Conservation (phyloP, 176 grass and related monocot genomes). For the Ananas comosus region DNA sequence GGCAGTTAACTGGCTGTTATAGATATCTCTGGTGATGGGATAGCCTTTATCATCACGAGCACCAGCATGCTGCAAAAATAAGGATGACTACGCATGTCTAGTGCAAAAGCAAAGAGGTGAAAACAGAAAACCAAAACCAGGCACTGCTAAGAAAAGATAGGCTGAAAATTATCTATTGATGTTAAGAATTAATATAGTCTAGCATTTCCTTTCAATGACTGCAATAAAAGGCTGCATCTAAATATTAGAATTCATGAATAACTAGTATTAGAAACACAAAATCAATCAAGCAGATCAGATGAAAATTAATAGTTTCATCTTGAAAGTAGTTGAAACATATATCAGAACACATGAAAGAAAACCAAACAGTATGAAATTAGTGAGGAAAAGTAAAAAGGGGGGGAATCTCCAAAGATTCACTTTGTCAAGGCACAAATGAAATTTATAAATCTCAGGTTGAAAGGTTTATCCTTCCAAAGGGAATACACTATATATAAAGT, state of each 20-base stretch:
- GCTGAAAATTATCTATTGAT: neutral
- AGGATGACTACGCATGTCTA: neutral
- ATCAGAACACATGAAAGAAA: no score
- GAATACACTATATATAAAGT: no score
- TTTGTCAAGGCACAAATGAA: no score
- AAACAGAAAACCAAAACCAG: neutral
- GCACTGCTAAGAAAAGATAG: neutral
- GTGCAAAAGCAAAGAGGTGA: neutral
- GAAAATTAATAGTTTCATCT: neutral
- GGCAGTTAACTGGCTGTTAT: conserved; percentile 92
- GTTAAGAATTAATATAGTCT: neutral
- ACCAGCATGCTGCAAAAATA: conserved; percentile 56
- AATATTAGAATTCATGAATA: neutral
- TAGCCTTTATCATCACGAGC: conserved; percentile 74
- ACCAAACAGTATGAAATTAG: no score
- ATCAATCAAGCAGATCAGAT: neutral
- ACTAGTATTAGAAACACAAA: neutral
- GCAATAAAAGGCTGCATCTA: neutral
- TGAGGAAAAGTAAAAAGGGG: no score
- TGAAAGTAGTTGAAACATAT: no score
- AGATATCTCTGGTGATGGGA: conserved; percentile 71
- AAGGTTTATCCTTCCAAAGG: no score
- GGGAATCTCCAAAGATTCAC: no score
- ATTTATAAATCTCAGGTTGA: no score
- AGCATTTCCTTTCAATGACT: neutral